Evolutionary conservation across 768 basidiomycete genomes (phyloP).

Genomic region (Solioccasus polychromus): DNA sequence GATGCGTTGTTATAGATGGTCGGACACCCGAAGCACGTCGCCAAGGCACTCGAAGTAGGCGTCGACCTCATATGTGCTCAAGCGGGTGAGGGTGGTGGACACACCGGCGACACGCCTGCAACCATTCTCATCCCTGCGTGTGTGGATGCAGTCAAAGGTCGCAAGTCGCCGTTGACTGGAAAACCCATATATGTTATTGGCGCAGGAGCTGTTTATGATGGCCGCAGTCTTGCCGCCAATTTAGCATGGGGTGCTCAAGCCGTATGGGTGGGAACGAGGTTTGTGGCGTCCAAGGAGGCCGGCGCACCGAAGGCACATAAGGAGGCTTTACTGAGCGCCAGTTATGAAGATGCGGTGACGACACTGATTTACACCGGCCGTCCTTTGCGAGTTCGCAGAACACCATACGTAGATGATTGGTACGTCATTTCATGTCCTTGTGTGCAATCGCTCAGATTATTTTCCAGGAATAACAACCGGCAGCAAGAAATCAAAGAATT

Average conservation of each 20-base stretch:
- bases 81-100: slow-evolving; percentile 88
- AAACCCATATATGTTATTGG: slow-evolving; percentile 85
- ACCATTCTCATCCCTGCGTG: slow-evolving; percentile 89
- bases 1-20: slow-evolving; percentile 55
- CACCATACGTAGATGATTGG: slow-evolving; percentile 85
- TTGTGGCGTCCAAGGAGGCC: slow-evolving; percentile 81
- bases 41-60: slow-evolving; percentile 77
- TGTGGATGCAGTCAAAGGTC: slow-evolving; percentile 78
- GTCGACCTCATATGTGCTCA: slow-evolving; percentile 94
- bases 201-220: slow-evolving; percentile 90
- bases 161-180: slow-evolving; percentile 76
- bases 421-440: slow-evolving; percentile 29
- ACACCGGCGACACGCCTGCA: slow-evolving; percentile 82
- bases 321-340: slow-evolving; percentile 65
- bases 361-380: slow-evolving; percentile 92
- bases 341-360: slow-evolving; percentile 75
- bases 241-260: slow-evolving; percentile 86
- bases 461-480: slow-evolving; percentile 67
- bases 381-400: slow-evolving; percentile 81
- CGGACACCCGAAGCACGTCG: slow-evolving; percentile 89
- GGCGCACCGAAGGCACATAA: slow-evolving; percentile 84
- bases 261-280: slow-evolving; percentile 88
- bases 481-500: slow-evolving; percentile 80
- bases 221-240: slow-evolving; percentile 83
- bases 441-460: background rate